phyloP scores from a whole-genome alignment of 2,329 filamentous ascomycete genomes.

The Claviceps lovelessii region DNA sequence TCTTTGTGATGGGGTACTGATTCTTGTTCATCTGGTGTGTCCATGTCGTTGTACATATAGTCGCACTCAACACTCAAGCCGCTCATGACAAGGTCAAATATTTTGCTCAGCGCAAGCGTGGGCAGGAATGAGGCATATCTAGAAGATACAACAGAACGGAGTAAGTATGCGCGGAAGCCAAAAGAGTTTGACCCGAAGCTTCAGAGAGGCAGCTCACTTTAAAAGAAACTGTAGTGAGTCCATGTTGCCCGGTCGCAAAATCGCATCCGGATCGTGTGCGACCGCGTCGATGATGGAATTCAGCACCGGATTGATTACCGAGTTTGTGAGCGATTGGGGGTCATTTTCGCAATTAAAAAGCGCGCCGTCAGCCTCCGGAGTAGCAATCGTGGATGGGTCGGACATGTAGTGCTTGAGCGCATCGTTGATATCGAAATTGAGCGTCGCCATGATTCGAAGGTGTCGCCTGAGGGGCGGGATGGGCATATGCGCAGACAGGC shows the following conservation, averaged over 20 bases:
- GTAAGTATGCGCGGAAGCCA: neutral
- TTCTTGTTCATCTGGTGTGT: conserved; percentile 77
- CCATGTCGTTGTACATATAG: conserved; percentile 69
- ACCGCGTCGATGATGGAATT: conserved; percentile 89
- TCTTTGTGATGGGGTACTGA: conserved; percentile 75
- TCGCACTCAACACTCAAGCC: conserved; percentile 78
- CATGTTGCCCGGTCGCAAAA: conserved; percentile 64
- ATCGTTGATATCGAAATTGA: conserved; percentile 90
- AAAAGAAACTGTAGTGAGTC: conserved; percentile 91
- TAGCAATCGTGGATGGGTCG: conserved; percentile 70
- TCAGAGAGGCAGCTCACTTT: conserved; percentile 53
- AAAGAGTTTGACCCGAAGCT: neutral
- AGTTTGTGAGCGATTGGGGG: conserved; percentile 64
- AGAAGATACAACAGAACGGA: conserved; percentile 31
- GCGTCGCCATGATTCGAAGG: conserved; percentile 47
- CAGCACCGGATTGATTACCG: conserved; percentile 68
- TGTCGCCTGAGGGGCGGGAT: conserved; percentile 9
- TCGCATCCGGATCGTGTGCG: conserved; percentile 79
- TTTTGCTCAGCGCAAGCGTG: conserved; percentile 72
- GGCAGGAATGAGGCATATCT: conserved; percentile 74
- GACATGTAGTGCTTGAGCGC: conserved; percentile 94
- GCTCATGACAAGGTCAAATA: conserved; percentile 80
- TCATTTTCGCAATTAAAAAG: conserved; percentile 89
- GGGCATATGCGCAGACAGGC: neutral
- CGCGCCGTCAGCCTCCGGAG: conserved; percentile 69